These are phyloP conservation scores for Hygrophila difformis DNA, from an alignment of 257 asterid species.

Conservation along the genomic window DNA sequence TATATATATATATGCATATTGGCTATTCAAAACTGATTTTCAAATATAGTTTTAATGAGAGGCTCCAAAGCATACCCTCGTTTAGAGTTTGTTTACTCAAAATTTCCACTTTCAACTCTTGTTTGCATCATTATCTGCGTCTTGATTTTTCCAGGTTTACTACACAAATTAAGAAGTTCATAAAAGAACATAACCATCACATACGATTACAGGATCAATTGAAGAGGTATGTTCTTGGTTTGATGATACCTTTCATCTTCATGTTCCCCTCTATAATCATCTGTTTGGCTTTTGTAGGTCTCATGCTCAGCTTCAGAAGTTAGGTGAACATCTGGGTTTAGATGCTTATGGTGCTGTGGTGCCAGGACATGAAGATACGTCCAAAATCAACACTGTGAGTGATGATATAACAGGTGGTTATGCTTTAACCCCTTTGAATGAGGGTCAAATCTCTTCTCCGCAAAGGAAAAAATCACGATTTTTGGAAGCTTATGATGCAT, in stretches of 20 bases:
- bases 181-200: constrained; percentile 64
- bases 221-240: constrained; percentile 51
- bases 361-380: constrained; percentile 38
- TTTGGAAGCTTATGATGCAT: constrained; percentile 31
- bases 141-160: constrained; percentile 40
- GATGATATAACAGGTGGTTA: constrained; percentile 46
- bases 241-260: constrained; percentile 8
- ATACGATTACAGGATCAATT: constrained; percentile 65
- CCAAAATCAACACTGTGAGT: constrained; percentile 25
- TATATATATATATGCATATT: too few relatives aligned
- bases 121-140: constrained; percentile 7
- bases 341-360: constrained; percentile 33
- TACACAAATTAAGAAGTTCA: constrained; percentile 56
- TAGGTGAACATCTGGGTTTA: constrained; percentile 56
- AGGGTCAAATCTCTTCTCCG: constrained; percentile 39
- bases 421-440: constrained; percentile 31
- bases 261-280: constrained; percentile 4
- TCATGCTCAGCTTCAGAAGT: constrained; percentile 63
- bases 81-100: constrained; percentile 3
- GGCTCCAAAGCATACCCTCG: not conserved
- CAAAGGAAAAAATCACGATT: constrained; percentile 44
- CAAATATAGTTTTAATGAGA: not conserved
- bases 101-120: constrained; percentile 1
- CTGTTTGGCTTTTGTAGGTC: constrained; percentile 45
- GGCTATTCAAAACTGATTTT: too few relatives aligned